phyloP scores from a whole-genome alignment of 2,329 filamentous ascomycete genomes.

The Colletotrichum kahawae region DNA sequence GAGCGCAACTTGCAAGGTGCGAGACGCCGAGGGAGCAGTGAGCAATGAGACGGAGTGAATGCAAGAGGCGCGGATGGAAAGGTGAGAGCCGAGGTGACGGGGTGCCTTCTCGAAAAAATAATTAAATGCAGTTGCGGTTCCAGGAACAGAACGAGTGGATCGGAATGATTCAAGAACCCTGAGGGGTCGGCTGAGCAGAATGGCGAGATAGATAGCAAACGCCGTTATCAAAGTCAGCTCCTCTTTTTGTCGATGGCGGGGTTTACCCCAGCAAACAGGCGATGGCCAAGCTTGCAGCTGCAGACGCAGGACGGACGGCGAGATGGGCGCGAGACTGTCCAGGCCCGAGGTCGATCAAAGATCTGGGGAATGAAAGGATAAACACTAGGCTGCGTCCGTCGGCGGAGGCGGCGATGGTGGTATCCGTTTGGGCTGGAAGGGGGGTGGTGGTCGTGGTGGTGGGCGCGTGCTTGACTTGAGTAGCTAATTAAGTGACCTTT shows the following conservation, averaged over 20 bases:
- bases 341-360: conserved; percentile 18
- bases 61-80: neutral
- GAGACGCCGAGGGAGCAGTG: neutral
- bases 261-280: conserved; percentile 16
- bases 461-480: neutral
- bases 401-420: conserved; percentile 10
- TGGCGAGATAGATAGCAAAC: conserved; percentile 20
- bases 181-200: conserved; percentile 17
- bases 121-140: conserved; percentile 4
- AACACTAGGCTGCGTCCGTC: conserved; percentile 18
- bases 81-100: conserved; percentile 1
- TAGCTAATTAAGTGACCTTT: neutral
- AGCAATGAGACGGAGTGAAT: neutral
- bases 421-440: neutral
- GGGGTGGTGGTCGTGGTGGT: neutral
- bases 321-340: conserved; percentile 3
- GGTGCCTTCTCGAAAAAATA: conserved; percentile 6
- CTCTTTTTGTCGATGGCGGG: conserved; percentile 19
- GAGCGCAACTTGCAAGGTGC: neutral
- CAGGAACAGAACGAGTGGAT: neutral
- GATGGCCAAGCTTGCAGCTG: conserved; percentile 4
- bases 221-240: conserved; percentile 20
- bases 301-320: neutral
- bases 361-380: conserved; percentile 16
- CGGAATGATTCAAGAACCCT: conserved; percentile 20